phyloP scores from a whole-genome alignment of 129 eudicot genomes.

The Daucus carota region DNA sequence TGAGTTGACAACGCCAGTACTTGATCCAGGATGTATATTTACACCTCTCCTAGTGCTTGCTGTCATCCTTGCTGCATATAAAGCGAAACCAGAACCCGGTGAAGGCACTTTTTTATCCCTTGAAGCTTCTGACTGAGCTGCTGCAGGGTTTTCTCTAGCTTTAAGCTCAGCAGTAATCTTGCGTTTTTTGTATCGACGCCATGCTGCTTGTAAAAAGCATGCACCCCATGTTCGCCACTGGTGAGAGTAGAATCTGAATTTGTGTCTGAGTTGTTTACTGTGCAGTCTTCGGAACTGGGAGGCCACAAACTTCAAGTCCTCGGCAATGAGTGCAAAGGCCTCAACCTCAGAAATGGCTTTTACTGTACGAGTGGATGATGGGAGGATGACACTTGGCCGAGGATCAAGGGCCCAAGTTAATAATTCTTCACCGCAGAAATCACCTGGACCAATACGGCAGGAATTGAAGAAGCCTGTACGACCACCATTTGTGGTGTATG shows the following conservation, averaged over 20 bases:
- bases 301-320: constrained; percentile 82
- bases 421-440: constrained; percentile 92
- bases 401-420: constrained; percentile 96
- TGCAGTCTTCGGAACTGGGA: constrained; percentile 73
- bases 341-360: constrained; percentile 86
- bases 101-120: constrained; percentile 16
- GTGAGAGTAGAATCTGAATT: constrained; percentile 82
- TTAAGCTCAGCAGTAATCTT: constrained; percentile 36
- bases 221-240: constrained; percentile 98
- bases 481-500: constrained; percentile 90
- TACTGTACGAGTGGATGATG: constrained; percentile 86
- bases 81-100: constrained; percentile 40
- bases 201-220: constrained; percentile 79
- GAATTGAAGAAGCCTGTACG: constrained; percentile 94
- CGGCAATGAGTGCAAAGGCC: constrained; percentile 73
- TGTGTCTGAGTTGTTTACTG: constrained; percentile 74
- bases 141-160: constrained; percentile 40
- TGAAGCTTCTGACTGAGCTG: constrained; percentile 15
- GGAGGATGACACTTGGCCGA: constrained; percentile 59
- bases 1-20: constrained; percentile 33
- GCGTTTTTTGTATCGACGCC: constrained; percentile 63
- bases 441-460: constrained; percentile 75
- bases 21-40: constrained; percentile 33
- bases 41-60: constrained; percentile 40
- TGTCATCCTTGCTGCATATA: constrained; percentile 35